Evolutionary conservation across 75 land plant species (phyloP).

Genomic region (Selaginella tamariscina): DNA sequence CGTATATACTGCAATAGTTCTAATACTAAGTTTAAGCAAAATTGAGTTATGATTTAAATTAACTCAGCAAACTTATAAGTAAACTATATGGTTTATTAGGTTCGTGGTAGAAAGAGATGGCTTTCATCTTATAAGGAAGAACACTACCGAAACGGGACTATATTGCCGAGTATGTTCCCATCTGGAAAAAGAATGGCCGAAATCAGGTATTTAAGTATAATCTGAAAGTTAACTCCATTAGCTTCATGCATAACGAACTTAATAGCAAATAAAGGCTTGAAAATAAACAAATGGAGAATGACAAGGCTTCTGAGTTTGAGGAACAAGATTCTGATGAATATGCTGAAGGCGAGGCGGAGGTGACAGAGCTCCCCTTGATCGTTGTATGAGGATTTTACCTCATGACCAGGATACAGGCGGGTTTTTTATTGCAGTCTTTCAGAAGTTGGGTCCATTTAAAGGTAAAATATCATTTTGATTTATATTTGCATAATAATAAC

Average conservation of each 20-base stretch:
- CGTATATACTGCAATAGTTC: no score
- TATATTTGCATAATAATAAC: no score
- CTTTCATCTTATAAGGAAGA: conserved; percentile 50
- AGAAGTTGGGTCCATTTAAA: conserved; percentile 48
- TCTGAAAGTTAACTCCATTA: no score
- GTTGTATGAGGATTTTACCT: conserved; percentile 87
- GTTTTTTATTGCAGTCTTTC: conserved; percentile 90
- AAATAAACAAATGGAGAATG: no score
- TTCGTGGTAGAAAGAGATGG: conserved; percentile 74
- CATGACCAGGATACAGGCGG: conserved; percentile 98
- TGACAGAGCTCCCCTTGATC: conserved; percentile 59
- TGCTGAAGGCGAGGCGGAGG: conserved; percentile 27
- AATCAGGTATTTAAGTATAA: no score
- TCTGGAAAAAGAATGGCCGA: conserved; percentile 35
- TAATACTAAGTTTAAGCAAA: no score
- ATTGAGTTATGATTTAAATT: no score
- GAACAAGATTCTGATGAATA: not conserved
- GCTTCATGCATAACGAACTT: no score
- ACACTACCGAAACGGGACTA: conserved; percentile 32
- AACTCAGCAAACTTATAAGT: no score
- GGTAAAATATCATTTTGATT: no score
- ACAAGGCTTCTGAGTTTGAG: no score
- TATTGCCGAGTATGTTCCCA: conserved; percentile 89
- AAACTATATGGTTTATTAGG: conserved; percentile 28
- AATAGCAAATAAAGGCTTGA: no score